Conservation (phyloP, 345 rosid species). For the Eucalyptus virginea region DNA sequence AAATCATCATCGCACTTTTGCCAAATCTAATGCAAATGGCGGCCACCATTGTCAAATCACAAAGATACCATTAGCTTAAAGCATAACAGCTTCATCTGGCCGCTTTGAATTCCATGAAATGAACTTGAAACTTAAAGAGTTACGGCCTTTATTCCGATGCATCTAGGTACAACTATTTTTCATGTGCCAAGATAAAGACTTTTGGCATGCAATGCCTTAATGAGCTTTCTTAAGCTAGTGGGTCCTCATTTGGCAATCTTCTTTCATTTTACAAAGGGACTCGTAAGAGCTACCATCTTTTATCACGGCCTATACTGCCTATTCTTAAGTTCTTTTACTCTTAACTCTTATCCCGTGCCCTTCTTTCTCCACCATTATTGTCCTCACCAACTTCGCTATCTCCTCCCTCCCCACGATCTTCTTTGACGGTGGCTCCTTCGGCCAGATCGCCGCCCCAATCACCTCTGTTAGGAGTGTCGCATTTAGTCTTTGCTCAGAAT, state of each 20-base stretch:
- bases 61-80: not conserved
- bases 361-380: conserved; percentile 29
- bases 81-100: not conserved
- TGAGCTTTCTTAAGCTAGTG: not conserved
- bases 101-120: not conserved
- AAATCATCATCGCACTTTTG: not conserved
- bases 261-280: not conserved
- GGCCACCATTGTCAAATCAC: not conserved
- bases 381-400: conserved; percentile 21
- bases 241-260: not conserved
- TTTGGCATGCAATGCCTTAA: not conserved
- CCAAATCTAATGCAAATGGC: not conserved
- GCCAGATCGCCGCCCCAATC: conserved; percentile 19
- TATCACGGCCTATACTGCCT: conserved; percentile 11
- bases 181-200: not conserved
- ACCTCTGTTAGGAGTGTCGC: conserved; percentile 34
- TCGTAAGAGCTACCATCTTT: conserved; percentile 14
- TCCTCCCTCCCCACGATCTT: conserved; percentile 25
- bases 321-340: conserved; percentile 12
- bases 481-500: conserved; percentile 39
- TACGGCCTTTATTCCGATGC: not conserved
- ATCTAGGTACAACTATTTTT: not conserved
- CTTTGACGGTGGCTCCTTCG: not conserved
- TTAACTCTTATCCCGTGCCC: conserved; percentile 26
- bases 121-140: not conserved